A percentile compares a stretch with the other conserved stretches of the same genome.
phyloP scores from a whole-genome alignment of 2,329 filamentous ascomycete genomes.

The Aspergillus sergii region DNA sequence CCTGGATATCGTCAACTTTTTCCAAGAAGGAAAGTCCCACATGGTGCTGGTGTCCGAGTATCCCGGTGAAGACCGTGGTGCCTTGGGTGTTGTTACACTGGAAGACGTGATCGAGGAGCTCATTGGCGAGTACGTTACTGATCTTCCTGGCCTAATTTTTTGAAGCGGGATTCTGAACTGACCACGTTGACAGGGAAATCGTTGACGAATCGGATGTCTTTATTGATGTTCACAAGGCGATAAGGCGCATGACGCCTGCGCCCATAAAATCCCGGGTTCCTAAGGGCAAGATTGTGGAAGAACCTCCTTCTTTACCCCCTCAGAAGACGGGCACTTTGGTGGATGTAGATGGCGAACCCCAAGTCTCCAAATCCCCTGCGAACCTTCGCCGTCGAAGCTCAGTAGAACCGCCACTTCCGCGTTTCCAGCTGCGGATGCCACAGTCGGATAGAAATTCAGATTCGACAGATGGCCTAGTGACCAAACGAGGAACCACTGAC shows the following conservation, averaged over 20 bases:
- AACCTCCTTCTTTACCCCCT: constrained; percentile 41
- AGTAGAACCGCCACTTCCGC: constrained; percentile 39
- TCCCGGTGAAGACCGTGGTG: constrained; percentile 88
- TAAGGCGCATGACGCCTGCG: constrained; percentile 82
- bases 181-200: constrained; percentile 73
- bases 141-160: background rate
- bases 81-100: constrained; percentile 88
- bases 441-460: constrained; percentile 32
- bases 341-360: constrained; percentile 50
- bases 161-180: background rate
- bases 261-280: constrained; percentile 70
- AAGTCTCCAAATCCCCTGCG: constrained; percentile 21
- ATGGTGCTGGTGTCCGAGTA: constrained; percentile 94
- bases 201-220: constrained; percentile 99
- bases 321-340: constrained; percentile 42
- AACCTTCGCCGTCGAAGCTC: constrained; percentile 35
- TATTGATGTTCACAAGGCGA: constrained; percentile 97
- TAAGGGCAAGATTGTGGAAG: constrained; percentile 57
- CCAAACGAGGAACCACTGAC: constrained; percentile 55
- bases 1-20: constrained; percentile 98
- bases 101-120: constrained; percentile 98
- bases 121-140: constrained; percentile 81
- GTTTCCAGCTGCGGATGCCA: constrained; percentile 44
- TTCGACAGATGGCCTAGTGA: constrained; percentile 34
- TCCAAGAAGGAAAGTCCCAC: constrained; percentile 98